phyloP scores from a whole-genome alignment of 768 basidiomycete genomes.

The Russula foetens region DNA sequence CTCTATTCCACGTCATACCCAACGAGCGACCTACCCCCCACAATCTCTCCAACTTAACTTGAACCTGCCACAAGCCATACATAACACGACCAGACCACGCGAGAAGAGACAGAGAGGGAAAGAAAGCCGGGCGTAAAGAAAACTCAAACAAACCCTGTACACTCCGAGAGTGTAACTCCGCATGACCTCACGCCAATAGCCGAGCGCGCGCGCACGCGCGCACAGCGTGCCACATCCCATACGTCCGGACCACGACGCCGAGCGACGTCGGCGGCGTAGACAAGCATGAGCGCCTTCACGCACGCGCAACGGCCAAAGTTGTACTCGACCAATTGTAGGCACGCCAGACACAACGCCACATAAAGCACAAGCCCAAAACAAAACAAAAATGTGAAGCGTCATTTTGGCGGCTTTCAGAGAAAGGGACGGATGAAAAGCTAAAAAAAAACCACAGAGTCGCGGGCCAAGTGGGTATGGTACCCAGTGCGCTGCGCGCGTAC shows the following conservation, averaged over 20 bases:
- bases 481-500: too few relatives aligned
- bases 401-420: too few relatives aligned
- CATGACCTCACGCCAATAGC: constrained; percentile 53
- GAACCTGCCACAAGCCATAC: too few relatives aligned
- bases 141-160: constrained; percentile 87
- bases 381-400: too few relatives aligned
- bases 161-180: constrained; percentile 73
- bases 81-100: not conserved
- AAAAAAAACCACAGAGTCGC: too few relatives aligned
- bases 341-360: too few relatives aligned
- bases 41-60: constrained; percentile 83
- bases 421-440: too few relatives aligned
- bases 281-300: constrained; percentile 57
- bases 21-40: constrained; percentile 71
- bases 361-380: too few relatives aligned
- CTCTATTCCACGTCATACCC: constrained; percentile 55
- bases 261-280: constrained; percentile 46
- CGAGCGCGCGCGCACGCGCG: constrained; percentile 45
- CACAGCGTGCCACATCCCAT: constrained; percentile 60
- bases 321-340: too few relatives aligned
- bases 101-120: not conserved
- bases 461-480: too few relatives aligned
- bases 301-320: too few relatives aligned
- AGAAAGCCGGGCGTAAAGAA: too few relatives aligned
- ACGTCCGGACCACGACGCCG: constrained; percentile 46